Conservation (phyloP, 768 basidiomycete genomes). For the Leccinum uliginosum region DNA sequence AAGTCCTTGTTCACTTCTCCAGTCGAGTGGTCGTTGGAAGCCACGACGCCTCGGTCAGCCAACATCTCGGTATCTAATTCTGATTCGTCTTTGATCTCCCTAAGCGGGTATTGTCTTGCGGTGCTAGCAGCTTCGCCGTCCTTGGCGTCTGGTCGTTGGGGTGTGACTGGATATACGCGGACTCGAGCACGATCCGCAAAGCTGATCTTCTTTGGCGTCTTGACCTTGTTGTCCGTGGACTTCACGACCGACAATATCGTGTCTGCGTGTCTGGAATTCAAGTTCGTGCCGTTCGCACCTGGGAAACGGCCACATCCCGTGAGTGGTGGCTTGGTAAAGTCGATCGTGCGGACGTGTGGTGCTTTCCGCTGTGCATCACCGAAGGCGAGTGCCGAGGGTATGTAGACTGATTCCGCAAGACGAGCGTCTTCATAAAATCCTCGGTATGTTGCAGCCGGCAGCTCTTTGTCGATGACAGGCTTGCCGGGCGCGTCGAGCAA, state of each 20-base stretch:
- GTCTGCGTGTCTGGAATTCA: background rate
- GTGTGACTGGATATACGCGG: slow-evolving; percentile 16
- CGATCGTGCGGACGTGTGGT: slow-evolving; percentile 20
- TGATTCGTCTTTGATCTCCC: background rate
- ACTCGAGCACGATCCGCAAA: slow-evolving; percentile 23
- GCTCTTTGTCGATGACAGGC: background rate
- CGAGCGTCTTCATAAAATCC: background rate
- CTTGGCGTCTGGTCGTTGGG: slow-evolving; percentile 1
- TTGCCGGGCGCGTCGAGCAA: slow-evolving; percentile 11
- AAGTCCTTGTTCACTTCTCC: background rate
- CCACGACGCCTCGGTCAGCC: background rate
- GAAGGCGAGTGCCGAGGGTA: background rate
- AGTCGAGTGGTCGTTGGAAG: background rate
- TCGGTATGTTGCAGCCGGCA: background rate
- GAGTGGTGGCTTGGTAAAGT: slow-evolving; percentile 23
- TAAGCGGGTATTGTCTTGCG: background rate
- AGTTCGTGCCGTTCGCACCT: background rate
- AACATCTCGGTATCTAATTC: background rate
- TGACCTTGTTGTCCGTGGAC: slow-evolving; percentile 8
- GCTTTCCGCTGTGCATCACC: background rate
- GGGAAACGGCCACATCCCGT: slow-evolving; percentile 13
- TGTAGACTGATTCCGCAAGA: background rate
- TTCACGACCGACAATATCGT: slow-evolving; percentile 7
- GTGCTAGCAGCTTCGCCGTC: background rate
- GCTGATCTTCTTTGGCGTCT: slow-evolving; percentile 24